Evolutionary conservation across 345 rosid genomes (phyloP), one percentile per base, ranked within the genome.

Genomic region (Linum trigynum): DNA sequence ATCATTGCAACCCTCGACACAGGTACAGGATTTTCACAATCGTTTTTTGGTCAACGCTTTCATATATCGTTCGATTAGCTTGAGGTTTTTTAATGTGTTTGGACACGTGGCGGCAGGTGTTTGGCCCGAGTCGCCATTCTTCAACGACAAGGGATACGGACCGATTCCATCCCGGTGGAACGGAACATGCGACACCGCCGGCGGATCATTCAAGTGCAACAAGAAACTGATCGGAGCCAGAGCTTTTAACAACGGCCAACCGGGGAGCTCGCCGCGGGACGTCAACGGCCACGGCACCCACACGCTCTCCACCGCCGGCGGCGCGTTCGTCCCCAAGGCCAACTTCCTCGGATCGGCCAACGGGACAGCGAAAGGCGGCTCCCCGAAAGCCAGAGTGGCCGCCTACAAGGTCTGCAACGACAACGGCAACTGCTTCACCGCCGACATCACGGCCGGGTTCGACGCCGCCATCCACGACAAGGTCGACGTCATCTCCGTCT

Each of bases 221-320:
- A 69, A 70, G 73, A 74, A 74, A 48, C 73, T 74, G 1, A 69
- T 74, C 0, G 77, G 77, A 43, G 77, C 70, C 1, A 74, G 77
- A 39, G 69, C 69, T 70, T 74, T 65, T 67, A 74, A 74, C 67
- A 69, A 69, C 65, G 77, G 77, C 9, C 64, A 74, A 32, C 75
- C 82, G 12, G 77, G 73, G 63, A 71, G 55, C 61, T 81, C 88
- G 50, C 82, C 88, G 5, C 73, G 88, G 61, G 88, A 83, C 69
- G 79, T 80, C 76, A 67, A 77, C 17, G 88, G 88, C 9, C 85
- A 83, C 62, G 88, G 88, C 61, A 75, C 78, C 67, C 88, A 83
- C 76, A 83, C 85, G 0, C 83, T 84, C 59, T 83, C 88, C 17
- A 83, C 66, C 1, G 88, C 88, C 12, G 82, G 78, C 38, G 88